phyloP scores from a whole-genome alignment of 129 eudicot genomes.

The Centella asiatica region DNA sequence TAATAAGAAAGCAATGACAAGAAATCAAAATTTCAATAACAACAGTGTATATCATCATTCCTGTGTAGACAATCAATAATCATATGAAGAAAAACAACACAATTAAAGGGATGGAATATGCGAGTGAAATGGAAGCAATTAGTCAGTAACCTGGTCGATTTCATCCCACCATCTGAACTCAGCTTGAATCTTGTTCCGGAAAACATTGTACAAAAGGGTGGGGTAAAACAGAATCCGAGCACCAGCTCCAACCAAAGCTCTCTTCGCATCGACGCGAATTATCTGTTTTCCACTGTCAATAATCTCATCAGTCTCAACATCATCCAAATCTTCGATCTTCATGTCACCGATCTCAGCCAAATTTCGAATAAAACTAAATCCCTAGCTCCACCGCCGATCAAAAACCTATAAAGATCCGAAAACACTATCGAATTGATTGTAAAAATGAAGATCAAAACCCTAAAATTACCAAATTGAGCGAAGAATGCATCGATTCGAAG shows the following conservation, averaged over 20 bases:
- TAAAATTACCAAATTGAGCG: conserved; percentile 11
- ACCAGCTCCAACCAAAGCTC: conserved; percentile 80
- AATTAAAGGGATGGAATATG: too few species aligned
- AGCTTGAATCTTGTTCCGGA: conserved; percentile 56
- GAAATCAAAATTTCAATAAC: too few species aligned
- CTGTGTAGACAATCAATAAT: too few species aligned
- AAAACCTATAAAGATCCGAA: conserved; percentile 10
- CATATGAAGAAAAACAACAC: too few species aligned
- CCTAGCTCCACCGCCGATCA: conserved; percentile 11
- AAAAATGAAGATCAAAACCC: conserved; percentile 11
- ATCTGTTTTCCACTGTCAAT: conserved; percentile 23
- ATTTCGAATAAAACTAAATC: conserved; percentile 24
- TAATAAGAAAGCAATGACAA: too few species aligned
- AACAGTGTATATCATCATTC: too few species aligned
- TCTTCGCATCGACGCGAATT: conserved; percentile 56
- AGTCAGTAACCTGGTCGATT: conserved; percentile 55
- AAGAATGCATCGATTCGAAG: conserved; percentile 10
- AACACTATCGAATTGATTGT: not conserved
- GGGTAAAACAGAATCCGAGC: conserved; percentile 86
- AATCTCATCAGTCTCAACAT: conserved; percentile 16
- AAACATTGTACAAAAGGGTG: conserved; percentile 76
- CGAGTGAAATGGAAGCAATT: too few species aligned
- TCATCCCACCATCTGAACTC: conserved; percentile 94
- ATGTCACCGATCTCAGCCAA: conserved; percentile 34
- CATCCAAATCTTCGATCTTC: conserved; percentile 68